Conservation (phyloP, 768 basidiomycete genomes). For the Boletus pseudo-olivaceus region DNA sequence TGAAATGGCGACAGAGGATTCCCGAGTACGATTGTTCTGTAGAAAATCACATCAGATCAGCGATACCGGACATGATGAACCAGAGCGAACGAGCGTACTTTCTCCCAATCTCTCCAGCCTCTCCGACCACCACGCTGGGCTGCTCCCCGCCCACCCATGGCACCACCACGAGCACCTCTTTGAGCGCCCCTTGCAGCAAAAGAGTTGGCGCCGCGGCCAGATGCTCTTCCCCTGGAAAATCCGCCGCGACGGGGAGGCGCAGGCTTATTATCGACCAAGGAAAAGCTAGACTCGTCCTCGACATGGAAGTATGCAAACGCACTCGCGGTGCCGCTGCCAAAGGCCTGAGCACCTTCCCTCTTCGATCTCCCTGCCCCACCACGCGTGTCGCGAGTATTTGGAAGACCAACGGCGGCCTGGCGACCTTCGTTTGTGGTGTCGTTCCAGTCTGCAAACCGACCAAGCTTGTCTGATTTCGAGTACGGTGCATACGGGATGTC, state of each 20-base stretch:
- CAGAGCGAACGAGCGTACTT: constrained; percentile 45
- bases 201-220: constrained; percentile 34
- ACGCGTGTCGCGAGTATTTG: constrained; percentile 46
- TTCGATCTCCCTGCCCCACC: constrained; percentile 55
- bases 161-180: constrained; percentile 44
- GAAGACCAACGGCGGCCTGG: constrained; percentile 49
- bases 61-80: not conserved
- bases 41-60: constrained; percentile 6
- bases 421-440: constrained; percentile 65
- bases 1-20: constrained; percentile 90
- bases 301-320: constrained; percentile 97
- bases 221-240: constrained; percentile 50
- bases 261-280: constrained; percentile 88
- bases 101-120: constrained; percentile 95
- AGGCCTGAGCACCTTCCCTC: constrained; percentile 78
- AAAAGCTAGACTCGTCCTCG: constrained; percentile 97
- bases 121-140: constrained; percentile 43
- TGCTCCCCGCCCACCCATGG: constrained; percentile 41
- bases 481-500: constrained; percentile 99
- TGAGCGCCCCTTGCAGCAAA: constrained; percentile 42
- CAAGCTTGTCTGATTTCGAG: constrained; percentile 98
- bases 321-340: constrained; percentile 85
- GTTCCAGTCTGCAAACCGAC: constrained; percentile 97
- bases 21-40: constrained; percentile 78
- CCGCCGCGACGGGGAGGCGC: constrained; percentile 68